phyloP scores from a whole-genome alignment of 1,139 yeast genomes.

The Saccharomycopsis hybrid region DNA sequence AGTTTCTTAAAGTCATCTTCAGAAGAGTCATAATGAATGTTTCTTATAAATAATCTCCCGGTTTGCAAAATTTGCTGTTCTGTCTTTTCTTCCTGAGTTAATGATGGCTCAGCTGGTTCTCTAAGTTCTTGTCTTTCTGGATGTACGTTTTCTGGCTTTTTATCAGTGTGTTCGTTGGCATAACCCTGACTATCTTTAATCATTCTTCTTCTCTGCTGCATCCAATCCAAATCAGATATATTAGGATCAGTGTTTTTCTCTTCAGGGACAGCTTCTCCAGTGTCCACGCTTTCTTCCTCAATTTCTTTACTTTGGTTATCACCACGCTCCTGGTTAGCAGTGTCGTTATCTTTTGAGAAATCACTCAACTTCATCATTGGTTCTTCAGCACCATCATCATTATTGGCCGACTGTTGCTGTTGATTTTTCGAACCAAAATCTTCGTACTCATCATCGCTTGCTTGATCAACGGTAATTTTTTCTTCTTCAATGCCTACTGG shows the following conservation, averaged over 20 bases:
- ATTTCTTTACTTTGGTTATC: slow-evolving; percentile 15
- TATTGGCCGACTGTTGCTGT: slow-evolving; percentile 21
- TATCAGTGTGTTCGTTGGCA: slow-evolving; percentile 19
- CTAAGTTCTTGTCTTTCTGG: slow-evolving; percentile 21
- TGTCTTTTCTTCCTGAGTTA: slow-evolving; percentile 35
- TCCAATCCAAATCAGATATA: slow-evolving; percentile 85
- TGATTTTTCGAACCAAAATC: slow-evolving; percentile 36
- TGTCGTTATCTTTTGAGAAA: slow-evolving; percentile 3
- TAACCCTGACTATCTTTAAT: slow-evolving; percentile 25
- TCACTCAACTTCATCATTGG: slow-evolving; percentile 24
- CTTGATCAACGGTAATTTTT: slow-evolving; percentile 26
- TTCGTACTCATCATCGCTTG: slow-evolving; percentile 62
- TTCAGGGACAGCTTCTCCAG: slow-evolving; percentile 22
- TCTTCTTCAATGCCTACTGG: slow-evolving; percentile 25
- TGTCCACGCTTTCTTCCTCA: slow-evolving; percentile 22
- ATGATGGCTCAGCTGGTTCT: slow-evolving; percentile 26
- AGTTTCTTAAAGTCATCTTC: slow-evolving; percentile 70
- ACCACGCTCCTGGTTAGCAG: background rate
- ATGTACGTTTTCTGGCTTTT: slow-evolving; percentile 6
- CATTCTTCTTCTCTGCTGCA: slow-evolving; percentile 38
- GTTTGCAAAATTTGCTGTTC: slow-evolving; percentile 54
- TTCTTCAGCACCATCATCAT: slow-evolving; percentile 29
- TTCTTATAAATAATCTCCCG: slow-evolving; percentile 83
- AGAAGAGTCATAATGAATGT: slow-evolving; percentile 70
- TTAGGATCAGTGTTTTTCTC: slow-evolving; percentile 26